Percentiles rank a stretch among this genome's conserved stretches.
phyloP scores from a whole-genome alignment of 129 eudicot species.

The Centrapalus pauciflorus region DNA sequence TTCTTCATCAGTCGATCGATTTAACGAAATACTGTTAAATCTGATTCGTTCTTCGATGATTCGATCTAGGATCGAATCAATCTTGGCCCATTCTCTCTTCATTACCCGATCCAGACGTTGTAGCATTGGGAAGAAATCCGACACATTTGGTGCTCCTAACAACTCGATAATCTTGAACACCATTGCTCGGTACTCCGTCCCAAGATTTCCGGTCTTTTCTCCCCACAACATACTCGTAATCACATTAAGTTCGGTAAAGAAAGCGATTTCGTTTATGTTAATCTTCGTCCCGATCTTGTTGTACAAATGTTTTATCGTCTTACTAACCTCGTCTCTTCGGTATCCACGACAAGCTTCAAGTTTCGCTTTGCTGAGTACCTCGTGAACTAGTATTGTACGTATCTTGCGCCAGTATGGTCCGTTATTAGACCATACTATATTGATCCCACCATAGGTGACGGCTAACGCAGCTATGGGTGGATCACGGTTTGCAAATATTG shows the following conservation, averaged over 20 bases:
- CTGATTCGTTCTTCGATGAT: too few relatives aligned
- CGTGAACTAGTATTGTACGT: constrained; percentile 12
- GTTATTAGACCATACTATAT: constrained; percentile 7
- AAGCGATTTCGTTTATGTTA: constrained; percentile 1
- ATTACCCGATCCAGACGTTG: too few relatives aligned
- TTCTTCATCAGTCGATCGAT: too few relatives aligned
- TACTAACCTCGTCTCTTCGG: constrained; percentile 12
- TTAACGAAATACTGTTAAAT: too few relatives aligned
- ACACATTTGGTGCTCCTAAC: constrained; percentile 14
- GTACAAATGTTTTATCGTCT: neutral
- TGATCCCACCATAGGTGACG: neutral
- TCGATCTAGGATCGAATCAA: too few relatives aligned
- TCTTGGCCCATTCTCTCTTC: too few relatives aligned
- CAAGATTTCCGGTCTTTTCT: neutral
- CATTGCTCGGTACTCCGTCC: neutral
- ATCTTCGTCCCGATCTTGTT: neutral
- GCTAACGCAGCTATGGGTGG: neutral
- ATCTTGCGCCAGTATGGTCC: constrained; percentile 21
- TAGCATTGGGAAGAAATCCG: constrained; percentile 9
- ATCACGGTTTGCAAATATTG: constrained; percentile 3
- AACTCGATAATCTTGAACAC: neutral
- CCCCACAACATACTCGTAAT: constrained; percentile 28
- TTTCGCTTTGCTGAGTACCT: constrained; percentile 13
- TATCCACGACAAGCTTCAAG: constrained; percentile 12
- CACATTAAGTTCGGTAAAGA: neutral